Evolutionary conservation across 768 basidiomycete species (phyloP), one percentile per base, ranked within the genome.

Genomic region (Chiua virens): DNA sequence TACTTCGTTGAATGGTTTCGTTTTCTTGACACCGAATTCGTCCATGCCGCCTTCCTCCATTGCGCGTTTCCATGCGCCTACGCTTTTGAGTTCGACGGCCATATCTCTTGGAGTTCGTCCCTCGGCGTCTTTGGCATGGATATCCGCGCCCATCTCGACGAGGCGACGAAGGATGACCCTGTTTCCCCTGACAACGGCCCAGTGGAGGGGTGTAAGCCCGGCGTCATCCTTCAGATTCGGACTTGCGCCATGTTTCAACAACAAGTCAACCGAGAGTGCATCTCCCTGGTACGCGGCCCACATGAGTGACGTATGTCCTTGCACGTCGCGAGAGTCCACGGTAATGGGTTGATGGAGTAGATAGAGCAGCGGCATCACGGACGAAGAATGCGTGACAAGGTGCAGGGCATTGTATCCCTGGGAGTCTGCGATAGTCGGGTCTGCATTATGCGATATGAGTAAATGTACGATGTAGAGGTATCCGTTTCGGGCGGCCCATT

Each of bases 201-300:
- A 98, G 63, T 99, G 97, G 32, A 99, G 75, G 2, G 96, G 90
- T 1, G 92, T 79, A 45, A 99, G 78, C 0, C 93, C 95, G 0
- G 80, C 72, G 60, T 91, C 85, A 65, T 98, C 97, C 32, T 80
- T 79, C 13, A 86, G 69, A 52, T 83, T 83, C 1, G 86, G 77
- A 51, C 83, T 89, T 2, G 97, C 94, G 3, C 92, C 92, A 58
- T 95, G 91, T 49, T 85, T 81, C 45, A 99, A 78, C 37, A 99
- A 72, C 41, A 98, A 70, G 56, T 98, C 94, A 6, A 98, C 94
- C 3, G 90, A 92, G 30, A 98, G 80, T 2, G 93, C 94, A 64
- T 99, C 97, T 41, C 97, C 97, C 67, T 99, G 97, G 70, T 98
- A 99, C 9, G 93, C 92, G 6, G 97, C 97, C 97, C 97, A 99